Conservation (phyloP, 2,329 filamentous ascomycete species). For the Aspergillus flavus region DNA sequence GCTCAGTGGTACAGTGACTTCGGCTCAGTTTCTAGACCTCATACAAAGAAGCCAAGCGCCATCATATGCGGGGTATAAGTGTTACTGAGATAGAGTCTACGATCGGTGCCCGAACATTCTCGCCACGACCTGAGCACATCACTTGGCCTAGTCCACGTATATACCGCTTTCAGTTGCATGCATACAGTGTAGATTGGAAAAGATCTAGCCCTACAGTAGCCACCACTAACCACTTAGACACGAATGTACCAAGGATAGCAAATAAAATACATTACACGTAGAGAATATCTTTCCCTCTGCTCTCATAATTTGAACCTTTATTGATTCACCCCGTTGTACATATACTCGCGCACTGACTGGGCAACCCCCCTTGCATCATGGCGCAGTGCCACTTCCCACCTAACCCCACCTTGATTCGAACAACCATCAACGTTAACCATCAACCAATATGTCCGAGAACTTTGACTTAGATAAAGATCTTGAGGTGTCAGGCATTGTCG, state of each 20-base stretch:
- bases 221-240: neutral
- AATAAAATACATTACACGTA: neutral
- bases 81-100: neutral
- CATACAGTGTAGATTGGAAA: neutral
- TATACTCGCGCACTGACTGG: neutral
- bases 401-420: neutral
- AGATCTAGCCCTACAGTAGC: neutral
- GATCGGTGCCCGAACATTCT: neutral
- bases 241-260: neutral
- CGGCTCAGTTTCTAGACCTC: neutral
- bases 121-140: neutral
- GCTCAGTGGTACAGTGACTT: neutral
- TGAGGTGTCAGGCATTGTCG: neutral
- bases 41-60: neutral
- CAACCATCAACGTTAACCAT: neutral
- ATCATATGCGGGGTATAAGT: neutral
- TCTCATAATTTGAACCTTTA: neutral
- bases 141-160: neutral
- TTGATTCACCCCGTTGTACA: neutral
- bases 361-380: conserved; percentile 1
- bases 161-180: neutral
- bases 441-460: conserved; percentile 2
- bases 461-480: neutral
- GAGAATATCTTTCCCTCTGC: neutral
- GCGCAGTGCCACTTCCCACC: neutral